Conservation (phyloP, 371 early-diverging fungal species). For the Cokeromyces recurvatus region DNA sequence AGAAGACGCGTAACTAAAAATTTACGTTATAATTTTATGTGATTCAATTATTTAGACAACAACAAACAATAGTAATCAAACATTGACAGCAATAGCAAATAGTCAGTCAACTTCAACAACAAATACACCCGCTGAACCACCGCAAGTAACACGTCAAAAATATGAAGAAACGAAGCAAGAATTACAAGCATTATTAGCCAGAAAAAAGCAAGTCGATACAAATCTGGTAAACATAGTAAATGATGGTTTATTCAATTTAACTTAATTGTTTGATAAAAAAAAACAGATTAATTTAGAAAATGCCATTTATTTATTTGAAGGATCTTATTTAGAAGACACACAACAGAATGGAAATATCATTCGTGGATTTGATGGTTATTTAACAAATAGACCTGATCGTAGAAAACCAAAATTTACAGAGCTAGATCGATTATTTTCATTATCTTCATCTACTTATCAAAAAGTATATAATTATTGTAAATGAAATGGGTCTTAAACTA, state of each 20-base stretch:
- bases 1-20: too few species aligned
- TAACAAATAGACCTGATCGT: slow-evolving; percentile 52
- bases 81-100: too few species aligned
- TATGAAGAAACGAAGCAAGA: slow-evolving; percentile 59
- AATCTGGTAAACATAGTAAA: slow-evolving; percentile 44
- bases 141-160: slow-evolving; percentile 50
- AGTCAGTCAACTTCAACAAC: too few species aligned
- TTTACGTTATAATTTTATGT: too few species aligned
- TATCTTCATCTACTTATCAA: slow-evolving; percentile 62
- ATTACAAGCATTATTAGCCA: slow-evolving; percentile 49
- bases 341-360: slow-evolving; percentile 77
- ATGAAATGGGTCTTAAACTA: background rate
- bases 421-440: slow-evolving; percentile 58
- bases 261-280: background rate
- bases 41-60: too few species aligned
- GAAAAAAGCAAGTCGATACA: slow-evolving; percentile 60
- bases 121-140: slow-evolving; percentile 25
- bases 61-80: too few species aligned
- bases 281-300: slow-evolving; percentile 57
- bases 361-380: slow-evolving; percentile 78
- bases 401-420: slow-evolving; percentile 58
- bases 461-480: slow-evolving; percentile 32
- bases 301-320: slow-evolving; percentile 76
- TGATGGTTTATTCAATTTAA: background rate
- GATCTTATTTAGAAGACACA: slow-evolving; percentile 80